Evolutionary conservation across 2,329 filamentous ascomycete species (phyloP), one percentile per base, ranked within the genome.

Genomic region (Colletotrichum noveboracense): DNA sequence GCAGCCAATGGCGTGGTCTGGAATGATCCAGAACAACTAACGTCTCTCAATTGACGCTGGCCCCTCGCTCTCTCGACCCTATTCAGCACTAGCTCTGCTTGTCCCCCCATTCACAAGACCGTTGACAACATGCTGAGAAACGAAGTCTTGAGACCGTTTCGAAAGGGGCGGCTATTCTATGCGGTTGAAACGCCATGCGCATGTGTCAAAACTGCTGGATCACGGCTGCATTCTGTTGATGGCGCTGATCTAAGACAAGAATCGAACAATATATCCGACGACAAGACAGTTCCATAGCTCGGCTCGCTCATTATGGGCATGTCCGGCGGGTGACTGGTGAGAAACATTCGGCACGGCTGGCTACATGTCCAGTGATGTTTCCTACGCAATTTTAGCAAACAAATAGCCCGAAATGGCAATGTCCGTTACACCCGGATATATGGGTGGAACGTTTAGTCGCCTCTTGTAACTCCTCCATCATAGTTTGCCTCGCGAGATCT

Each of bases 41-140:
- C 21, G 24, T 12, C 24, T 18, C 13, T 28, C 16, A 12, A 13
- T 43, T 32, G 18, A 48, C 21, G 30, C 36, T 28, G 55, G 7
- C 5, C 13, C 48, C 32, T 75, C 73, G 62, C 73, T 75, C 55
- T 3, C 4, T 43, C 38, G 69, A 28, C 43, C 64, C 69, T 56
- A 64, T 64, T 48, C 34, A 73, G 73, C 56, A 73, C 73, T 73
- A 73, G 64, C 70, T 73, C 32, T 48, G 9, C 18, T 21, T 14
- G 32, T 65, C 18, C 36, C 6, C 28, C 55, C 21, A 58, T 30
- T n/a, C 56, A 64, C n/a, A 21, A 64, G 13, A 24, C 43, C 64
- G 64, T 73, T 64, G n/a, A 62, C 6, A 30, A 28, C 43, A 73
- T 75, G 70, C 64, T 34, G 56, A 55, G 43, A 21, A 36, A 48